Base-by-base conservation (phyloP, 1,284 basidiomycete species). In the Leucoagaricus sp. region DNA sequence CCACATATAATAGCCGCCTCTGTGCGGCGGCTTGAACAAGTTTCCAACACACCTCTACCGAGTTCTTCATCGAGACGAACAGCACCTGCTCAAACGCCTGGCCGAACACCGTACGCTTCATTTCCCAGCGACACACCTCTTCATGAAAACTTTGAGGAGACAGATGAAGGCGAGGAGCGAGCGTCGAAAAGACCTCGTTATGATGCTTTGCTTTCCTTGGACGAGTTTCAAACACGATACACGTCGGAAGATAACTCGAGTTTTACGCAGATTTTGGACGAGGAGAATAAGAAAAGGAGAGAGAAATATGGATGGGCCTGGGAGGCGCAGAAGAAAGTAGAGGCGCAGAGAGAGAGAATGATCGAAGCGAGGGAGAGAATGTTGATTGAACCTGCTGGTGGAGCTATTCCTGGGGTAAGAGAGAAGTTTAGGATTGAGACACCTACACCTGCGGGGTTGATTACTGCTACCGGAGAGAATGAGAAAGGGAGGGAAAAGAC, bases 231-330 rank as follows among this genome's bases (percentile, higher is more conserved):
- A 69, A 85, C 93, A 3, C 82, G 82, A 45, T 96, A 93, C 69
- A 98, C 96, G 0, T 96, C 93, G 0, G 94, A 97, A 69, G 95
- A 98, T 71, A 98, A 98, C 70, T 87, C 94, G 3, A 95, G 92
- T 57, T 98, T 98, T 69, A 92, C 92, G 10, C 81, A 92, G 60
- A 94, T 97, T 59, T 73, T 98, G 53, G 86, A 94, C 54, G 86
- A 89, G 58, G 94, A 97, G 77, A 98, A 98, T 69, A 73, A 77
- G 68, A 78, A 80, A 65, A 82, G 94, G 59, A 86, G 85, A 66
- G 89, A 93, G 67, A 83, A 76, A 68, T 93, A 87, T 77, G 82
- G 75, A 0, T 97, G 95, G 95, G 95, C 94, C 7, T 98, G 89
- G 86, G 89, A 93, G 34, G 93, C 92, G 7, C 93, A 97, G 77